These are phyloP conservation scores for Rhizopogon vinicolor DNA, from an alignment of 768 basidiomycete genomes.

Conservation along the genomic window DNA sequence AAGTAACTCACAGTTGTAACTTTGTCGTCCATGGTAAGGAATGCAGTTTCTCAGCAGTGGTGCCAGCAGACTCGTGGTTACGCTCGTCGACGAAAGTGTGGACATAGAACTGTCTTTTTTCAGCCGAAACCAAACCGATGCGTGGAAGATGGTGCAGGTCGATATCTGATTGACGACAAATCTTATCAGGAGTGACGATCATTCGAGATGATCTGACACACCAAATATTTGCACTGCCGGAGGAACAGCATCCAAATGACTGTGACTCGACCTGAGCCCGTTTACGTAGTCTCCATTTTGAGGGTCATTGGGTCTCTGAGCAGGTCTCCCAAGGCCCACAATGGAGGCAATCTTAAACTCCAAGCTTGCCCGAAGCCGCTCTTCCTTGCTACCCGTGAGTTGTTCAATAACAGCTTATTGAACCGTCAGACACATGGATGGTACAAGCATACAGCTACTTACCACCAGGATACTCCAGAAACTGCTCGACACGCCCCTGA, in stretches of 20 bases:
- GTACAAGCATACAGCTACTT: background rate
- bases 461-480: background rate
- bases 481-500: background rate
- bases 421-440: background rate
- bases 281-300: too few species aligned
- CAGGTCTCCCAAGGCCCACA: too few species aligned
- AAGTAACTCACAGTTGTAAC: slow-evolving; percentile 1
- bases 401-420: background rate
- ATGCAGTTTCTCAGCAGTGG: background rate
- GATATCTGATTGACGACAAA: background rate
- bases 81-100: background rate
- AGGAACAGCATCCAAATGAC: background rate
- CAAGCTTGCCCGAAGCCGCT: background rate
- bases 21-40: slow-evolving; percentile 2
- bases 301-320: too few species aligned
- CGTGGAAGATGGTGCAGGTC: slow-evolving; percentile 1
- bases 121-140: background rate
- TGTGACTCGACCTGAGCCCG: too few species aligned
- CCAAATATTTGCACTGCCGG: background rate
- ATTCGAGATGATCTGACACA: background rate
- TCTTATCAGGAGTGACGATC: background rate
- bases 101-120: slow-evolving; percentile 4
- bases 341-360: background rate
- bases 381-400: background rate
- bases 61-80: background rate